A percentile compares a stretch with the other conserved stretches of the same genome.
These are phyloP conservation scores for Iris macrosiphon DNA, from an alignment of 106 monocot genomes.

Conservation along the genomic window DNA sequence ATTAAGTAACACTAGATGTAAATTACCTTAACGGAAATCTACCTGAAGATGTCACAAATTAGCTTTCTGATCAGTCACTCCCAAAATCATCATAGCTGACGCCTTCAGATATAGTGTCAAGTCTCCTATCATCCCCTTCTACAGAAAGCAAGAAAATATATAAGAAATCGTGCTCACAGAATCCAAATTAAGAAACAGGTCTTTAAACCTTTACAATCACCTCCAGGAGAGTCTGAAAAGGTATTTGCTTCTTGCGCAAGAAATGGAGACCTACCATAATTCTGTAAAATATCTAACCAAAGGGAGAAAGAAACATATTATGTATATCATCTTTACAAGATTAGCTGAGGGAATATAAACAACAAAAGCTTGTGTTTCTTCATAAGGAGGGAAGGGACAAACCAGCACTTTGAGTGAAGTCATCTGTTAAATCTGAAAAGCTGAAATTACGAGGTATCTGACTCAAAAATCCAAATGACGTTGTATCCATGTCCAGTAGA, in stretches of 20 bases:
- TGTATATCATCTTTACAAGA: neutral
- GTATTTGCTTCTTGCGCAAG: conserved; percentile 54
- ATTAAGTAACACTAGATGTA: neutral
- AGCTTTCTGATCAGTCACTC: conserved; percentile 49
- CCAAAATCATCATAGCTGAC: conserved; percentile 73
- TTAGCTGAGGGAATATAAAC: neutral
- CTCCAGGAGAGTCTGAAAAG: conserved; percentile 41
- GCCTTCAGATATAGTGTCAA: conserved; percentile 81
- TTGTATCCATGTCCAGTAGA: conserved; percentile 59
- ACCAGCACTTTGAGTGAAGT: conserved; percentile 76
- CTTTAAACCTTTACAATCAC: conserved; percentile 44
- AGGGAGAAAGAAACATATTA: conserved; percentile 14
- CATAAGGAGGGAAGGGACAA: neutral
- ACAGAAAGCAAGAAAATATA: conserved; percentile 8
- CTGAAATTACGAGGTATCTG: conserved; percentile 90
- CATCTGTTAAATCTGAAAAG: conserved; percentile 87
- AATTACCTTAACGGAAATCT: conserved; percentile 13
- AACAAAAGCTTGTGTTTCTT: no score
- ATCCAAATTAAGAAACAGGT: neutral
- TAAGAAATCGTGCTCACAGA: conserved; percentile 2
- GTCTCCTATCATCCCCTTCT: conserved; percentile 60
- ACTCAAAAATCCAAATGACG: conserved; percentile 68
- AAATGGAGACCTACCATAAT: conserved; percentile 80
- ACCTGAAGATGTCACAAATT: neutral
- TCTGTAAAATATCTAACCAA: conserved; percentile 63